Evolutionary conservation across 768 basidiomycete genomes (phyloP).

Genomic region (Boletellus ananas): DNA sequence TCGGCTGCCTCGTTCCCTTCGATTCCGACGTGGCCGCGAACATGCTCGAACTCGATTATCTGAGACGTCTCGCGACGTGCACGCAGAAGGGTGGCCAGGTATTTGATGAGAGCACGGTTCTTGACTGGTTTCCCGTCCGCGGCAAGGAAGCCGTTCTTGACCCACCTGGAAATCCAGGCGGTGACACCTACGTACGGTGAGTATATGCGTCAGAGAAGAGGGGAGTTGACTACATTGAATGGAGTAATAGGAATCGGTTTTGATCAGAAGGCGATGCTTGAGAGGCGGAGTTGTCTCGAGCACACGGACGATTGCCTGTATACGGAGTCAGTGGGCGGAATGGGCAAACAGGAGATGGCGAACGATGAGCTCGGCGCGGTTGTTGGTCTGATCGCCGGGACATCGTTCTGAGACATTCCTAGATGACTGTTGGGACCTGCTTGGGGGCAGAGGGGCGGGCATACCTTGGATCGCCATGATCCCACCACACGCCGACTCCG

Average conservation of each 20-base stretch:
- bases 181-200: constrained; percentile 54
- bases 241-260: constrained; percentile 82
- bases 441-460: not conserved
- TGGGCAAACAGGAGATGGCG: constrained; percentile 24
- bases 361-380: constrained; percentile 84
- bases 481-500: constrained; percentile 92
- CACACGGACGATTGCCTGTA: constrained; percentile 82
- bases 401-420: constrained; percentile 84
- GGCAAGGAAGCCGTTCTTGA: constrained; percentile 46
- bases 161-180: constrained; percentile 70
- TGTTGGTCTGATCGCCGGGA: constrained; percentile 82
- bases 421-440: not conserved
- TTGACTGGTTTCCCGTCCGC: constrained; percentile 56
- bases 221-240: constrained; percentile 57
- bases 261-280: constrained; percentile 61
- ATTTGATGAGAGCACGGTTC: constrained; percentile 69
- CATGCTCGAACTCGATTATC: constrained; percentile 60
- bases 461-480: constrained; percentile 55
- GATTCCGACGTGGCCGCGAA: constrained; percentile 75
- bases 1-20: constrained; percentile 90
- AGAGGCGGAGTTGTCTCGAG: constrained; percentile 67
- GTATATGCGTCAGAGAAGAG: not conserved
- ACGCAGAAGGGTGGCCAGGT: constrained; percentile 60
- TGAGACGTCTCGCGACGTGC: constrained; percentile 50
- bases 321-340: not conserved